A percentile compares a stretch with the other conserved stretches of the same genome.
Evolutionary conservation across 2,329 filamentous ascomycete species (phyloP).

Genomic region (Neonectria ditissima): DNA sequence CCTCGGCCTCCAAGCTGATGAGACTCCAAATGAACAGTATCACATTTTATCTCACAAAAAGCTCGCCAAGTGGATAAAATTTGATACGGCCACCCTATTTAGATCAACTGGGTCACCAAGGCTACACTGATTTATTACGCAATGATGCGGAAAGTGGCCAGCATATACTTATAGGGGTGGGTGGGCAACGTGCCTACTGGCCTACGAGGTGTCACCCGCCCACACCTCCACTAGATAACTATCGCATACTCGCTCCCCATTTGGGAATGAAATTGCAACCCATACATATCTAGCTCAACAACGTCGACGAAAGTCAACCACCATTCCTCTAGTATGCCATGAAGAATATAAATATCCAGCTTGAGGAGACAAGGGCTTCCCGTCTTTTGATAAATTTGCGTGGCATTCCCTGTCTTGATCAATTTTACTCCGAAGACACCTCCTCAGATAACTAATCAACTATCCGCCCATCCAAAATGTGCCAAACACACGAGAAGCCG

Average conservation of each 20-base stretch:
- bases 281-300: not conserved
- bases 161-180: not conserved
- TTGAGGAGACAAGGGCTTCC: not conserved
- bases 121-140: not conserved
- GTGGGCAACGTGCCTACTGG: not conserved
- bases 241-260: not conserved
- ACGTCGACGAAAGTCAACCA: not conserved
- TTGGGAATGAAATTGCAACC: not conserved
- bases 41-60: not conserved
- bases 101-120: not conserved
- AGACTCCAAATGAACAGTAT: not conserved
- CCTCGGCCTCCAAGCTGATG: not conserved
- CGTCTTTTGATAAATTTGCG: not conserved
- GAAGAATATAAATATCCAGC: not conserved
- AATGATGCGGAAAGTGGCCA: not conserved
- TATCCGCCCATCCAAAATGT: not conserved
- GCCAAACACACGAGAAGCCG: slow-evolving; percentile 5
- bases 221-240: not conserved
- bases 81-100: not conserved
- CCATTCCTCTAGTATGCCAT: not conserved
- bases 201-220: not conserved
- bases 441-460: not conserved
- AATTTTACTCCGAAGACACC: not conserved
- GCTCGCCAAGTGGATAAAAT: not conserved
- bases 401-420: not conserved